phyloP scores from a whole-genome alignment of 352 stramenopile species.

The Globisporangium cystogenes region DNA sequence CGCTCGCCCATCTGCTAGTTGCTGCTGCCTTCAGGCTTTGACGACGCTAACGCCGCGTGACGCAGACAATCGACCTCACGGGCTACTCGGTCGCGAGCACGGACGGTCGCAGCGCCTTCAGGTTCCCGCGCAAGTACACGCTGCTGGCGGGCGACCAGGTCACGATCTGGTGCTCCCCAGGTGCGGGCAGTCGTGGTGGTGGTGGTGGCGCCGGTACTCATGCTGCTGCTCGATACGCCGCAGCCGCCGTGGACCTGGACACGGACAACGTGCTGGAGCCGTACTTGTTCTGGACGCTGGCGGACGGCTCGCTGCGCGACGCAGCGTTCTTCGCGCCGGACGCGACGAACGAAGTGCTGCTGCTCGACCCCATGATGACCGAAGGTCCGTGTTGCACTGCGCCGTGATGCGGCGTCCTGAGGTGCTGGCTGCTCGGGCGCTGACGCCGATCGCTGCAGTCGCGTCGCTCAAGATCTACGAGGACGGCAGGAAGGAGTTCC shows the following conservation, averaged over 20 bases:
- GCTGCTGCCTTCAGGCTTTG: too few species aligned
- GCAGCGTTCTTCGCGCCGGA: conserved; percentile 47
- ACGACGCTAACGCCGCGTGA: too few species aligned
- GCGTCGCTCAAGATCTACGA: conserved; percentile 64
- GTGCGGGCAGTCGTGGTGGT: conserved; percentile 4
- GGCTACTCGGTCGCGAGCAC: conserved; percentile 50
- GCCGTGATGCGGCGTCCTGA: too few species aligned
- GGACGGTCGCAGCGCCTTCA: conserved; percentile 43
- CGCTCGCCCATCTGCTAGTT: too few species aligned
- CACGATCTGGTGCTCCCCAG: conserved; percentile 74
- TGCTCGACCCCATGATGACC: conserved; percentile 69
- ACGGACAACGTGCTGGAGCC: conserved; percentile 72
- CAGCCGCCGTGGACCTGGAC: conserved; percentile 48
- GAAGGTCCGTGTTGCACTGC: conserved; percentile 31
- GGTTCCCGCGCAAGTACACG: conserved; percentile 63
- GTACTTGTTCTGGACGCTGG: conserved; percentile 76
- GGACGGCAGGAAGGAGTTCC: conserved; percentile 67
- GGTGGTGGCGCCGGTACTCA: not conserved
- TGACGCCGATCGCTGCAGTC: conserved; percentile 15
- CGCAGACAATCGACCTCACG: conserved; percentile 55
- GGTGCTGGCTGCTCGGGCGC: too few species aligned
- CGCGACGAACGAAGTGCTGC: conserved; percentile 54
- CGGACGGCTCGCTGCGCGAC: conserved; percentile 50
- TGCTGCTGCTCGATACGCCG: not conserved
- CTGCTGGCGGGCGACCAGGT: conserved; percentile 73